These are phyloP conservation scores for Jackrogersella minutella DNA, from an alignment of 495 filamentous ascomycete genomes.

Conservation along the genomic window DNA sequence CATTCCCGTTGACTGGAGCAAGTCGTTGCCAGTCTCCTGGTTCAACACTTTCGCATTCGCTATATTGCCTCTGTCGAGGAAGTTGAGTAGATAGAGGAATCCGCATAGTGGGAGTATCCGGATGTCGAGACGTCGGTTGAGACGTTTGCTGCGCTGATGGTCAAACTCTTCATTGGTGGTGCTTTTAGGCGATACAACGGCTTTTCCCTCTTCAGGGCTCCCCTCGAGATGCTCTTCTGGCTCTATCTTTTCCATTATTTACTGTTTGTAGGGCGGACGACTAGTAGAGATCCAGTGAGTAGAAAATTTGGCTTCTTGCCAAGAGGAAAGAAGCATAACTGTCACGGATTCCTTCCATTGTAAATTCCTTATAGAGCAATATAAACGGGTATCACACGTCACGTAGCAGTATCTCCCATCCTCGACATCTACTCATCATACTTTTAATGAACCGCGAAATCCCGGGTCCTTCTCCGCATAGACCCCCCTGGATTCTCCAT, in stretches of 20 bases:
- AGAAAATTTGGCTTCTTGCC: not conserved
- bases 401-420: not conserved
- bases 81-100: constrained; percentile 82
- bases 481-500: constrained; percentile 9
- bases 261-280: not conserved
- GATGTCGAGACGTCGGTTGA: constrained; percentile 31
- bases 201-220: constrained; percentile 3
- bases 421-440: not conserved
- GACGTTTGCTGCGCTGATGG: constrained; percentile 17
- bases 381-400: not conserved
- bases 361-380: not conserved
- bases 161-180: constrained; percentile 19
- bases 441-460: not conserved
- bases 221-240: constrained; percentile 18
- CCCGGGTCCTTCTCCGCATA: constrained; percentile 29
- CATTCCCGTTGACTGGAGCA: constrained; percentile 35
- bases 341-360: too few species aligned
- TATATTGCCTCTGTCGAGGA: constrained; percentile 83
- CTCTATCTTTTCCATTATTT: constrained; percentile 28
- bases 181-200: not conserved
- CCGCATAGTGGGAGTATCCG: constrained; percentile 54
- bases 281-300: not conserved
- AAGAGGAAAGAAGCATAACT: too few species aligned
- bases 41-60: constrained; percentile 80
- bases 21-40: constrained; percentile 31